A percentile compares a stretch with the other conserved stretches of the same genome.
phyloP scores from a whole-genome alignment of 257 asterid species.

The Solanum microdontum region DNA sequence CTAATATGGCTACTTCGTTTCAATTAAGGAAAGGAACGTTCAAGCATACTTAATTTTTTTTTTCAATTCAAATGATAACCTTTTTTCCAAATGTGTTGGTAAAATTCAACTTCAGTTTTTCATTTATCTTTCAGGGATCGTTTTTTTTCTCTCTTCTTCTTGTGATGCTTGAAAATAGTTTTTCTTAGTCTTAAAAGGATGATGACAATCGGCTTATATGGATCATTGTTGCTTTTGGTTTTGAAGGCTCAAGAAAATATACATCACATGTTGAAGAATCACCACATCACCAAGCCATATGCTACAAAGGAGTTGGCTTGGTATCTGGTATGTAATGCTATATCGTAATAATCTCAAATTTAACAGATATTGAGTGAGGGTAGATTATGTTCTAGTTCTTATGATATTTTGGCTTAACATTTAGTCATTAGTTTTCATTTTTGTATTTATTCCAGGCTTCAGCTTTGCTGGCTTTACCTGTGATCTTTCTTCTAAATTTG shows the following conservation, averaged over 20 bases:
- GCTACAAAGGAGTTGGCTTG: conserved; percentile 21
- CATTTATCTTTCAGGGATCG: not conserved
- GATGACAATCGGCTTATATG: not conserved
- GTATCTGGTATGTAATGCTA: conserved; percentile 17
- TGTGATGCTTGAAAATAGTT: not conserved
- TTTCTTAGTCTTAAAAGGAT: not conserved
- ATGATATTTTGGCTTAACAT: not conserved
- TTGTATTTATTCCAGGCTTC: conserved; percentile 17
- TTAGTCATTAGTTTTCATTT: not conserved
- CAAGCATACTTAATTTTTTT: not conserved
- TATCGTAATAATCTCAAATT: not conserved
- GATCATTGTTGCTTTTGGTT: not conserved
- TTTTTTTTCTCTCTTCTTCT: not conserved
- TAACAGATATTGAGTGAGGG: not conserved
- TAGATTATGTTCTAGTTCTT: not conserved
- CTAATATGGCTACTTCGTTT: not conserved
- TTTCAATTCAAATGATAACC: not conserved
- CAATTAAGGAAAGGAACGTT: not conserved
- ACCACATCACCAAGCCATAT: conserved; percentile 24
- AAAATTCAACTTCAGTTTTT: not conserved
- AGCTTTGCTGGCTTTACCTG: conserved; percentile 19
- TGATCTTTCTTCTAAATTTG: conserved; percentile 13
- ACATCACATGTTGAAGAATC: conserved; percentile 10
- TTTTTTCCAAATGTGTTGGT: not conserved
- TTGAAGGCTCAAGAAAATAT: conserved; percentile 28